Evolutionary conservation across 306 rosid species (phyloP).

Genomic region (Dryas drummondii): DNA sequence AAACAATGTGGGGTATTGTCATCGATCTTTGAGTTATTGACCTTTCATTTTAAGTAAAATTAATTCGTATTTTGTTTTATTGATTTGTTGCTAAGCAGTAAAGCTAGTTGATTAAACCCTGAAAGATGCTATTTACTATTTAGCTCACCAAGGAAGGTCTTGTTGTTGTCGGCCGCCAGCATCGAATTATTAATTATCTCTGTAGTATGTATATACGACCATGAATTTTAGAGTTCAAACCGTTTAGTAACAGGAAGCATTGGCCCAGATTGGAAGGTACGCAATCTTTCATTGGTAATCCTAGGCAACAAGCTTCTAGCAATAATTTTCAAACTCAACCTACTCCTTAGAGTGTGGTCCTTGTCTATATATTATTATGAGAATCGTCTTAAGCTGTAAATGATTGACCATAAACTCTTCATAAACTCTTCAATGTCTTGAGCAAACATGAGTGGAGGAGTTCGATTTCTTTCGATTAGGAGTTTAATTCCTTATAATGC

Average conservation of each 20-base stretch:
- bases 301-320: slow-evolving; percentile 7
- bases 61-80: neutral
- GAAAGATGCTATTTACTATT: neutral
- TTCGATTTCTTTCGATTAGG: neutral
- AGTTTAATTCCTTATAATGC: no score
- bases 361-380: slow-evolving; percentile 12
- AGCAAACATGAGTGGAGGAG: neutral
- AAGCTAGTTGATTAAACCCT: neutral
- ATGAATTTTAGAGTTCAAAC: neutral
- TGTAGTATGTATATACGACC: neutral
- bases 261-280: slow-evolving; percentile 6
- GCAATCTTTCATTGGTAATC: neutral
- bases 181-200: neutral
- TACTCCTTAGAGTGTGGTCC: slow-evolving; percentile 4
- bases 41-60: neutral
- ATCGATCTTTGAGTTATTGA: neutral
- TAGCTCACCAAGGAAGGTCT: neutral
- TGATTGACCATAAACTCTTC: neutral
- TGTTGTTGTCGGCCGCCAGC: neutral
- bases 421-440: neutral
- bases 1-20: neutral
- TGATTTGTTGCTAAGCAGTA: neutral
- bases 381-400: neutral
- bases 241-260: neutral
- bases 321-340: slow-evolving; percentile 17